Percentiles rank a stretch among this genome's conserved stretches.
Evolutionary conservation across 257 asterid genomes (phyloP).

Genomic region (Petrea volubilis): DNA sequence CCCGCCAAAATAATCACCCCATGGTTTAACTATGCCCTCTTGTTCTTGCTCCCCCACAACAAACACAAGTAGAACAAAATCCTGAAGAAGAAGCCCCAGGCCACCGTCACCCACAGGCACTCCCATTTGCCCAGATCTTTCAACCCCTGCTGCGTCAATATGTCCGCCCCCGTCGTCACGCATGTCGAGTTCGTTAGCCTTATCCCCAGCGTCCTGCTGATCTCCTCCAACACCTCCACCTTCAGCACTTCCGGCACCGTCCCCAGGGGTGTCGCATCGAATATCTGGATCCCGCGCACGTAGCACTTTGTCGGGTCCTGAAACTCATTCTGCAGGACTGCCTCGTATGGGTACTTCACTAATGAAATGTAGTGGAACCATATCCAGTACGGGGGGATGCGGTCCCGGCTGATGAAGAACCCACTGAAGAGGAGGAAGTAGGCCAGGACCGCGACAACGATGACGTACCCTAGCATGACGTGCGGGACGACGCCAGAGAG

Average conservation of each 20-base stretch:
- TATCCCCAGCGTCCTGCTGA: slow-evolving; percentile 44
- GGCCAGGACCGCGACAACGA: slow-evolving; percentile 6
- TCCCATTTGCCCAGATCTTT: slow-evolving; percentile 45
- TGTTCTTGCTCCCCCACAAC: slow-evolving; percentile 53
- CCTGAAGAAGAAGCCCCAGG: slow-evolving; percentile 64
- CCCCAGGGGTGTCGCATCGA: slow-evolving; percentile 44
- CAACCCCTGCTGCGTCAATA: slow-evolving; percentile 51
- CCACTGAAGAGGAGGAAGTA: slow-evolving; percentile 30
- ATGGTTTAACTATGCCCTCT: slow-evolving; percentile 14
- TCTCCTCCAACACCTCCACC: slow-evolving; percentile 31
- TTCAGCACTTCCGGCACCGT: slow-evolving; percentile 36
- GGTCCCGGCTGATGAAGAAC: slow-evolving; percentile 52
- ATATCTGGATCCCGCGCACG: slow-evolving; percentile 45
- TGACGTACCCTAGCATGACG: slow-evolving; percentile 12
- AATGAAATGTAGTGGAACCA: slow-evolving; percentile 58
- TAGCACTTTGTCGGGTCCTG: slow-evolving; percentile 40
- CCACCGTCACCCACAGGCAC: slow-evolving; percentile 48
- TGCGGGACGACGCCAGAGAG: slow-evolving; percentile 13
- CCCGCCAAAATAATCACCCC: not conserved
- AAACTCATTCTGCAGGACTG: slow-evolving; percentile 45
- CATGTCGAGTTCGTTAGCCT: slow-evolving; percentile 39
- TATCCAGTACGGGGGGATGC: slow-evolving; percentile 58
- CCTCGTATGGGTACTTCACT: slow-evolving; percentile 30
- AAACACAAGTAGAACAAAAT: slow-evolving; percentile 47
- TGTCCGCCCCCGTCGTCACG: slow-evolving; percentile 49